phyloP scores from a whole-genome alignment of 352 stramenopile species.

The Pythium vanterpoolii region DNA sequence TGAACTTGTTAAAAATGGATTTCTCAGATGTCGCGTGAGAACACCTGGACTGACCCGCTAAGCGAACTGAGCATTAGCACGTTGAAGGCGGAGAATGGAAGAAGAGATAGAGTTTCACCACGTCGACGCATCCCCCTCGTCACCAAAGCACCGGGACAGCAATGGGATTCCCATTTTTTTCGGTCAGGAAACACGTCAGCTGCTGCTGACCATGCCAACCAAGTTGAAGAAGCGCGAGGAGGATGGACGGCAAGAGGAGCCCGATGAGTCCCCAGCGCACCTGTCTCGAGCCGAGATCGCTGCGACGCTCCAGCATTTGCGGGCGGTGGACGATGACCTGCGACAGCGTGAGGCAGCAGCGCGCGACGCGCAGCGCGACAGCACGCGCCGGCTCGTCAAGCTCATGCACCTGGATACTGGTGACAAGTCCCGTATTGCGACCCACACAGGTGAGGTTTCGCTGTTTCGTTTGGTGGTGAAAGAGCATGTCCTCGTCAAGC shows the following conservation, averaged over 20 bases:
- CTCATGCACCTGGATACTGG: conserved; percentile 47
- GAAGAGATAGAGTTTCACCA: neutral
- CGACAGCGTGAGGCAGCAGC: conserved; percentile 20
- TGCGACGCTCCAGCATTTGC: conserved; percentile 32
- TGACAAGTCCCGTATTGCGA: conserved; percentile 29
- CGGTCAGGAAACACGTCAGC: conserved; percentile 9
- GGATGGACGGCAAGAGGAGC: conserved; percentile 9
- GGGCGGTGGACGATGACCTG: conserved; percentile 5
- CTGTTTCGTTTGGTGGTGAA: neutral
- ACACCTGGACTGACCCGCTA: too few species aligned
- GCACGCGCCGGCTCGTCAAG: conserved; percentile 46
- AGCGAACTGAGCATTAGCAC: neutral
- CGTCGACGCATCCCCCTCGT: neutral
- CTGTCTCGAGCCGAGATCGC: conserved; percentile 28
- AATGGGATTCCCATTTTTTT: neutral
- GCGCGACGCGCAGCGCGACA: conserved; percentile 29
- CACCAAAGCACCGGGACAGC: neutral
- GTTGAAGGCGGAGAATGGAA: conserved; percentile 9
- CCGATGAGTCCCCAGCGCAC: neutral
- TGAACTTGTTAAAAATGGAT: too few species aligned
- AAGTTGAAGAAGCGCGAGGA: conserved; percentile 21
- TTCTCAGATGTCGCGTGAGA: too few species aligned
- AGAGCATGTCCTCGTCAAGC: neutral
- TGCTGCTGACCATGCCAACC: conserved; percentile 2
- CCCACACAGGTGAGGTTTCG: conserved; percentile 32